A percentile compares a stretch with the other conserved stretches of the same genome.
phyloP scores from a whole-genome alignment of 108 stramenopile species.

The Pseudonitzschia pungens region DNA sequence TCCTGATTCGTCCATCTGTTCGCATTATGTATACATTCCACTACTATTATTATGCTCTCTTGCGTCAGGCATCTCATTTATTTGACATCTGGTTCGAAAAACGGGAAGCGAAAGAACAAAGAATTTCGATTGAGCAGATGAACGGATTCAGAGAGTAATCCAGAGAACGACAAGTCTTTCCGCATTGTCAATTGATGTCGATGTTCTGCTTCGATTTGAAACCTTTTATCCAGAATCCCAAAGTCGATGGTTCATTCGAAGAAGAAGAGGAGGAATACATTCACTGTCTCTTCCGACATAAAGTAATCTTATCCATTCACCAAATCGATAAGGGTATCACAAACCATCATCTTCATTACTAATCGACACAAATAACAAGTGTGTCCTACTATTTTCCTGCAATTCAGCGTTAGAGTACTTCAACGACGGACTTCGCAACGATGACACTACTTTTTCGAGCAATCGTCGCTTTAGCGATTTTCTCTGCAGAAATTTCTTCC shows the following conservation, averaged over 20 bases:
- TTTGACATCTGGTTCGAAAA: slow-evolving; percentile 1
- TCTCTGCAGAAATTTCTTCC: background rate
- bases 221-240: background rate
- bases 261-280: background rate
- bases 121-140: background rate
- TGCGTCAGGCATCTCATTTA: background rate
- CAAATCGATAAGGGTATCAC: background rate
- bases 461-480: background rate
- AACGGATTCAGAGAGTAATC: background rate
- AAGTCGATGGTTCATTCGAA: background rate
- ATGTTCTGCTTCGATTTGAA: background rate
- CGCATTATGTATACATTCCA: background rate
- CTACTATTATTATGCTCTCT: background rate
- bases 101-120: background rate
- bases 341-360: background rate
- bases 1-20: background rate
- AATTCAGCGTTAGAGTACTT: background rate
- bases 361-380: background rate
- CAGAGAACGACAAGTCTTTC: background rate
- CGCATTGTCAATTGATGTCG: slow-evolving; percentile 1
- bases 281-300: background rate
- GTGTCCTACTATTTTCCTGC: background rate
- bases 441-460: background rate
- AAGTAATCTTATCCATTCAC: background rate
- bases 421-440: background rate